phyloP scores from a whole-genome alignment of 1,284 basidiomycete species.

The Cutaneotrichosporon cutaneum region DNA sequence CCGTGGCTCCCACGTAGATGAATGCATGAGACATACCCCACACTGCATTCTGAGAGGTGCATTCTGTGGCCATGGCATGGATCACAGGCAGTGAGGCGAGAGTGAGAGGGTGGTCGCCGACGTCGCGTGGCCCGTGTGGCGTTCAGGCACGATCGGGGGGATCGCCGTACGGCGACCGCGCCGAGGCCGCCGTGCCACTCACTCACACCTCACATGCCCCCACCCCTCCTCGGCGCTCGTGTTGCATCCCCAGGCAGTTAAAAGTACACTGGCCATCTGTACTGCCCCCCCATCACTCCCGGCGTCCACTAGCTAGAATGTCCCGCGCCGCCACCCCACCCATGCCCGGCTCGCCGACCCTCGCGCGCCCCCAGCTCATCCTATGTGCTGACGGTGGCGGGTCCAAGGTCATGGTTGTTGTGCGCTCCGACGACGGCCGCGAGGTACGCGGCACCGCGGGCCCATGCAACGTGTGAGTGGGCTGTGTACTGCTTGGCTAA shows the following conservation, averaged over 20 bases:
- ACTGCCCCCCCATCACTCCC: too few species aligned
- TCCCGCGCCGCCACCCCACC: slow-evolving; percentile 6
- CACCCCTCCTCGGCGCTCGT: too few species aligned
- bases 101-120: too few species aligned
- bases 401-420: slow-evolving; percentile 45
- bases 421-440: slow-evolving; percentile 38
- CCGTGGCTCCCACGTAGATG: too few species aligned
- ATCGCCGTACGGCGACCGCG: slow-evolving; percentile 6
- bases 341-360: neutral
- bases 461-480: slow-evolving; percentile 47
- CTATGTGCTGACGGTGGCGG: slow-evolving; percentile 47
- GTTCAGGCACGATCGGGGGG: slow-evolving; percentile 1
- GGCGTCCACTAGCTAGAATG: neutral
- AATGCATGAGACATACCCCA: too few species aligned
- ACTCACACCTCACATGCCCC: too few species aligned
- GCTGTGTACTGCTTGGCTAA: neutral
- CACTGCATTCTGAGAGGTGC: too few species aligned
- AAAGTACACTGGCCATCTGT: neutral
- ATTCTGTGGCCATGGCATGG: too few species aligned
- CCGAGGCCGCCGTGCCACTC: neutral
- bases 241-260: neutral
- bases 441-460: slow-evolving; percentile 45
- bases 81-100: too few species aligned
- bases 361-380: slow-evolving; percentile 30
- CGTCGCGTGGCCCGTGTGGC: neutral